Base-by-base conservation (phyloP, 1,284 basidiomycete species). In the Cystobasidiaceae sp. region DNA sequence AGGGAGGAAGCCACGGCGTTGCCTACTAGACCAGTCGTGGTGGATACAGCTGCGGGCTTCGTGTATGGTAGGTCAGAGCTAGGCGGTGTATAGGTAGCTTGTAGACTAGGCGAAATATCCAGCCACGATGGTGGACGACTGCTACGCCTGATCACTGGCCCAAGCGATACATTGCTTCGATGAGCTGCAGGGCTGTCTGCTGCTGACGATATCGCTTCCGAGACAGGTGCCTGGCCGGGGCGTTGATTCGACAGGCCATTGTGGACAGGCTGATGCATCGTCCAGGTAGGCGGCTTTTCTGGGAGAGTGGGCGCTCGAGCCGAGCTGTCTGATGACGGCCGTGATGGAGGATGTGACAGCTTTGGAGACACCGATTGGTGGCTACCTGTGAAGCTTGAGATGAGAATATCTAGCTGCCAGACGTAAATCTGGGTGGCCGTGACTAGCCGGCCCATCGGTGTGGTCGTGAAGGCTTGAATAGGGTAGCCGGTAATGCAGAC, bases 121-220 rank as follows among this genome's bases (percentile, higher is more conserved):
- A 57, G 54, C 54, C 54, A 57, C 15, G 54, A 57, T 19, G 54
- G 54, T 15, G 43, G 54, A 13, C 54, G 30, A 21, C 54, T 57
- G 23, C n/a, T n/a, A 25, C 54, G 21, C 43, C 54, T 21, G 41
- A 57, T 57, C 15, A 43, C 28, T 25, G 54, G 54, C 11, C 54
- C 54, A 19, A 57, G 11, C 15, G 54, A 57, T 13, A 57, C 21
- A 19, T 15, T 43, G 19, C 13, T 57, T 19, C 32, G 23, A 19
- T 54, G 51, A 19, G 28, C 15, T n/a, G 51, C 13, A 9, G 19
- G n/a, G 51, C 51, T 33, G 30, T 21, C 23, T 37, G 30, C 15
- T n/a, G 51, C 11, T 28, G 45, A 9, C n/a, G n/a, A 7, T n/a
- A 23, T 8, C 21, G n/a, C 13, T 32, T 54, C 11, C n/a, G n/a